Percentiles rank a stretch among this genome's conserved stretches.
These are phyloP conservation scores for Metschnikowia baotianmanensis DNA, from an alignment of 805 yeast genomes.

Conservation along the genomic window DNA sequence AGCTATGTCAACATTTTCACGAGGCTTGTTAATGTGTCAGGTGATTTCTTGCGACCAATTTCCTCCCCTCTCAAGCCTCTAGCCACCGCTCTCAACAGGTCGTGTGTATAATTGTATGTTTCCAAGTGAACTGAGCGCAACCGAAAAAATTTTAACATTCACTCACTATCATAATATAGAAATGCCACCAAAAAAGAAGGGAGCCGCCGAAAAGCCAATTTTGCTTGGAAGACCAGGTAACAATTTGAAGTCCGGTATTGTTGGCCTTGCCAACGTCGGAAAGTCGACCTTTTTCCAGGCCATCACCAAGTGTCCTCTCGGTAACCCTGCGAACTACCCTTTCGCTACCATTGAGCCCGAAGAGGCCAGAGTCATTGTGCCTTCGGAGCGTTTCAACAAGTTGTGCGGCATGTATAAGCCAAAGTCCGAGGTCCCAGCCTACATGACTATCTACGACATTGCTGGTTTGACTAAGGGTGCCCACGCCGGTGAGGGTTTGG, in stretches of 20 bases:
- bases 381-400: conserved; percentile 21
- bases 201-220: conserved; percentile 62
- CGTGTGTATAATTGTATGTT: conserved; percentile 7
- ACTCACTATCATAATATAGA: conserved; percentile 1
- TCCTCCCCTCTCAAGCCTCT: not conserved
- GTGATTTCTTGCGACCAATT: no score
- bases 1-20: no score
- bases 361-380: conserved; percentile 39
- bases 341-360: conserved; percentile 77
- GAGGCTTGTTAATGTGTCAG: no score
- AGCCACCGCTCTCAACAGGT: conserved; percentile 4
- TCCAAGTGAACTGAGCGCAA: conserved; percentile 11
- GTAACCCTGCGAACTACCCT: conserved; percentile 50
- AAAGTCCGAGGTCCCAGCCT: conserved; percentile 34
- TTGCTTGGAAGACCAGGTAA: conserved; percentile 50
- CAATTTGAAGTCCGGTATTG: conserved; percentile 42
- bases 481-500: conserved; percentile 64
- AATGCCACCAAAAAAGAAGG: conserved; percentile 78
- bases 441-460: conserved; percentile 23
- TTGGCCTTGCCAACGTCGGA: conserved; percentile 32
- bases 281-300: conserved; percentile 24
- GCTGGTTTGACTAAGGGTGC: conserved; percentile 59
- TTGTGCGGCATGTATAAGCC: conserved; percentile 46
- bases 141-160: conserved; percentile 16
- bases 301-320: conserved; percentile 23